These are phyloP conservation scores for Cicer pinnatifidum DNA, from an alignment of 306 rosid species.

Conservation along the genomic window DNA sequence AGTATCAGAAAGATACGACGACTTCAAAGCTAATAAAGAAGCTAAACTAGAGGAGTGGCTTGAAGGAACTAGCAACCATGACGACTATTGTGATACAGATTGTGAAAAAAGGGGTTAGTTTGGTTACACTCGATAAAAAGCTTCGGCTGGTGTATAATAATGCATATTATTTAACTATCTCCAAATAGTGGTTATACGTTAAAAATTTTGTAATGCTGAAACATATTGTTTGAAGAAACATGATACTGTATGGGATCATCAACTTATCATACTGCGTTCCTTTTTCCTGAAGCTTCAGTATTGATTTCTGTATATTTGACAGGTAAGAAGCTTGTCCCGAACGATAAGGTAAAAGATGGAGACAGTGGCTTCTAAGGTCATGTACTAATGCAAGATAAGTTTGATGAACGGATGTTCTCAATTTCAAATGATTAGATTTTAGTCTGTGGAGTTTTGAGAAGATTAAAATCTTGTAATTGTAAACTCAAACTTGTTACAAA, in stretches of 20 bases:
- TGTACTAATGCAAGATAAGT: neutral
- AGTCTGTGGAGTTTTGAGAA: neutral
- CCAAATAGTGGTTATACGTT: conserved; percentile 10
- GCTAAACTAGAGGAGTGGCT: conserved; percentile 83
- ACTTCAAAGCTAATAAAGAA: conserved; percentile 81
- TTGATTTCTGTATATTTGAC: neutral
- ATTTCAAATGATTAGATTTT: neutral
- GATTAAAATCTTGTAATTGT: neutral
- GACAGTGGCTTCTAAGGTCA: neutral
- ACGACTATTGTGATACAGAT: conserved; percentile 38
- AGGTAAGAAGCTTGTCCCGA: conserved; percentile 5
- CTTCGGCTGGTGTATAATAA: conserved; percentile 38
- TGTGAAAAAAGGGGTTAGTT: conserved; percentile 50
- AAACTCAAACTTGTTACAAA: neutral
- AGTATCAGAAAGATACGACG: conserved; percentile 58
- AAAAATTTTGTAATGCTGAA: conserved; percentile 31
- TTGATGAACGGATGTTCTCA: neutral
- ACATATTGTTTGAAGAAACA: conserved; percentile 27
- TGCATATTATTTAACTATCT: conserved; percentile 35
- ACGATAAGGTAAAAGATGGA: neutral
- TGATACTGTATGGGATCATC: neutral
- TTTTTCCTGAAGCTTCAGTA: neutral
- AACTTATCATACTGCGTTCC: neutral
- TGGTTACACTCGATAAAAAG: conserved; percentile 9
- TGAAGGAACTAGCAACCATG: conserved; percentile 54